These are phyloP conservation scores for Hortaea werneckii DNA, from an alignment of 2,329 filamentous ascomycete genomes.

Conservation along the genomic window DNA sequence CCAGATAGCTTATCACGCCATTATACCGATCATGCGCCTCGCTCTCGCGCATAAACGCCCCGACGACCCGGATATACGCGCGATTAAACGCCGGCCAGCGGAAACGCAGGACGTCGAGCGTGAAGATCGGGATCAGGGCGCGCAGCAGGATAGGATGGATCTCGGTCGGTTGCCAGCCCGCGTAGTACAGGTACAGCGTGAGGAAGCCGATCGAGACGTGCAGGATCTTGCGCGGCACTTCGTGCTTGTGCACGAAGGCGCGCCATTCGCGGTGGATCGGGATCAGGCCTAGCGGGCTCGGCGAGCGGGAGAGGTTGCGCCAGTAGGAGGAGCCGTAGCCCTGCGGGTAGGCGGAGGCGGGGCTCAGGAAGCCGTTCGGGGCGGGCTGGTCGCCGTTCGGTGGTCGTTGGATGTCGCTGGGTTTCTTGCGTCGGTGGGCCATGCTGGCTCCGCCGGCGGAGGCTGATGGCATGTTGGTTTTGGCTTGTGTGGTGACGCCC, in stretches of 20 bases:
- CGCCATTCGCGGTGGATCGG: conserved; percentile 90
- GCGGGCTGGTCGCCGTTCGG: conserved; percentile 13
- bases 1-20: conserved; percentile 91
- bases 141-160: conserved; percentile 80
- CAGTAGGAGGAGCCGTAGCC: conserved; percentile 68
- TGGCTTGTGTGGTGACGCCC: conserved; percentile 1
- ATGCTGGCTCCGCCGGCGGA: background rate
- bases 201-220: conserved; percentile 97
- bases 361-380: conserved; percentile 21
- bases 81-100: conserved; percentile 71
- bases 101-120: conserved; percentile 73
- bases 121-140: conserved; percentile 72
- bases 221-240: conserved; percentile 85
- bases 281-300: conserved; percentile 85
- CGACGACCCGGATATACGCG: conserved; percentile 73
- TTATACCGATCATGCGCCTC: conserved; percentile 84
- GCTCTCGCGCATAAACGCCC: conserved; percentile 91
- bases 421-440: conserved; percentile 20
- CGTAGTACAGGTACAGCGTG: conserved; percentile 73
- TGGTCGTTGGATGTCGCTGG: conserved; percentile 21
- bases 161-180: conserved; percentile 61
- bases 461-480: conserved; percentile 4
- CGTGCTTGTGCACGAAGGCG: conserved; percentile 83
- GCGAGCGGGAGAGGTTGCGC: conserved; percentile 82
- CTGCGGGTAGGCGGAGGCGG: conserved; percentile 19